A percentile compares a stretch with the other conserved stretches of the same genome.
phyloP scores from a whole-genome alignment of 164 flowering plant species.

The Annona cherimola region DNA sequence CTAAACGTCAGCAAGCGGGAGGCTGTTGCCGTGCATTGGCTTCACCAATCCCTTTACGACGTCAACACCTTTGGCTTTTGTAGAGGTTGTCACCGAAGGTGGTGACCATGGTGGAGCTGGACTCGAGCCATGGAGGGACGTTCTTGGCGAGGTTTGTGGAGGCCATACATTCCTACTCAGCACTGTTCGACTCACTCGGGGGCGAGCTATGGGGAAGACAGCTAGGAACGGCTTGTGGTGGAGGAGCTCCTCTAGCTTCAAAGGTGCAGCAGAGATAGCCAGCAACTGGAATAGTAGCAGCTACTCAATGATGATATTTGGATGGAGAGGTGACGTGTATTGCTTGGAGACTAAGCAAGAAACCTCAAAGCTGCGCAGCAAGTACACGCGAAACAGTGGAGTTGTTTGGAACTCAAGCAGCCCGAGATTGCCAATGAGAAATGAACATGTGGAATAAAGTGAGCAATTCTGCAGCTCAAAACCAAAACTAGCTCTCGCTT shows the following conservation, averaged over 20 bases:
- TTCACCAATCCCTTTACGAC: constrained; percentile 93
- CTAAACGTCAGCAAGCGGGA: constrained; percentile 78
- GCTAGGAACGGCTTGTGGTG: constrained; percentile 88
- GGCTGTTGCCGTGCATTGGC: constrained; percentile 95
- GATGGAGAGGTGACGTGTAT: too few species aligned
- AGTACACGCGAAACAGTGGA: too few species aligned
- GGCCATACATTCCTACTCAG: constrained; percentile 98
- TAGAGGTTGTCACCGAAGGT: constrained; percentile 98
- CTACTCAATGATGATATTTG: too few species aligned
- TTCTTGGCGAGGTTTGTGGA: constrained; percentile 92
- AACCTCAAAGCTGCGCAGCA: too few species aligned
- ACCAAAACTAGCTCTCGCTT: too few species aligned
- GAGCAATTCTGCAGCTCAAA: too few species aligned
- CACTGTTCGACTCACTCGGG: constrained; percentile 92
- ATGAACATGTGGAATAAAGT: too few species aligned
- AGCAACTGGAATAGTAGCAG: too few species aligned
- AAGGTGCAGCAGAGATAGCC: too few species aligned
- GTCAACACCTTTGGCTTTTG: constrained; percentile 80
- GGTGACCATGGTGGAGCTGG: constrained; percentile 96
- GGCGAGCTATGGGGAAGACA: constrained; percentile 92
- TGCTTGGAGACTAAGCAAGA: too few species aligned
- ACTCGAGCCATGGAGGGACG: constrained; percentile 76
- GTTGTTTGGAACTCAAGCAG: too few species aligned
- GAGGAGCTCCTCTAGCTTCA: constrained; percentile 79
- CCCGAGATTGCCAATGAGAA: too few species aligned